Base-by-base conservation (phyloP, 2,329 filamentous ascomycete genomes). In the Stagonosporopsis cucurbitacearum region DNA sequence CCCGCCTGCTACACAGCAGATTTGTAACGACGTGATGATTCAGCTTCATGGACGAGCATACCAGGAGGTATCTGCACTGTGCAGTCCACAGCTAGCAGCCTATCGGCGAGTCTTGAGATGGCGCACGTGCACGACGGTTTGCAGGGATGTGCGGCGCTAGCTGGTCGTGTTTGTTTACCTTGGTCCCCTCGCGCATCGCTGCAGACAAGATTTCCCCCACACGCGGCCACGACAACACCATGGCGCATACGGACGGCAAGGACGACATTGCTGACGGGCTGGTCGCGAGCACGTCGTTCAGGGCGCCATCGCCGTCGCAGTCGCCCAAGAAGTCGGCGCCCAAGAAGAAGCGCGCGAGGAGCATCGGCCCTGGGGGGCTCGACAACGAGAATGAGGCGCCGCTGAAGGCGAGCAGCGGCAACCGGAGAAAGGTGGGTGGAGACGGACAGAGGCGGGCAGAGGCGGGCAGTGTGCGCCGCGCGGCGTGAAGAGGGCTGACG, bases 301-400 rank as follows among this genome's bases (percentile, higher is more conserved):
- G 61, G 23, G 63, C 69, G 15, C 58, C 68, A 0, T 53, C 68
- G 15, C 43, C 65, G 17, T 72, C 73, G 9, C 66, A 70, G 5
- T 30, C 30, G 30, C 30, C 30, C 30, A 70, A 66, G 37, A 76
- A 75, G 51, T 30, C 67, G 6, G 60, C 67, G 43, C 36, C 53
- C 35, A 56, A 51, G 37, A 64, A 67, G 44, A 74, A 75, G 60
- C 88, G 95, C 63, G 97, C 94, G 78, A 98, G 97, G 81, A 98
- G 94, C 78, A 88, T 99, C 65, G 95, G 95, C 2, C 94, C 95
- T 15, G 95, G 94, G 46, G 92, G 93, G 23, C 78, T 98, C 39
- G 92, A 96, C 46, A 92, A 96, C 79, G 78, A 96, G 41, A 92
- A 96, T 41, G 92, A 96, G 80, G 88, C 89, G 32, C 67, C 70